These are phyloP conservation scores for Candida wancherniae DNA, from an alignment of 805 yeast genomes.

Conservation along the genomic window DNA sequence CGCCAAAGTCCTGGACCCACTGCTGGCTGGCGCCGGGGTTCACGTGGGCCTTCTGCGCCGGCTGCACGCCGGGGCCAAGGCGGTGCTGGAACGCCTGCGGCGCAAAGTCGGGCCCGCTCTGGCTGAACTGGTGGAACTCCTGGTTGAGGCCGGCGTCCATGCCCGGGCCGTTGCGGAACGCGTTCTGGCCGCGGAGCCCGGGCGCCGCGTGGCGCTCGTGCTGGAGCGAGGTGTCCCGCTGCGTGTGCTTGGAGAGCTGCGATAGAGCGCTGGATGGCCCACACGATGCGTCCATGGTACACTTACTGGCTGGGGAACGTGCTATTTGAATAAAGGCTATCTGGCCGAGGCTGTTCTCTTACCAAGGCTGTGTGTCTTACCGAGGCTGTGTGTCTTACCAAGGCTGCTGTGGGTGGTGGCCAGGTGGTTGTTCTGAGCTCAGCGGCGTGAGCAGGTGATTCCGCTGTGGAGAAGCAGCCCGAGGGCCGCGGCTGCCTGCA, in stretches of 20 bases:
- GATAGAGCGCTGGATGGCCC: conserved; percentile 43
- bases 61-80: conserved; percentile 1
- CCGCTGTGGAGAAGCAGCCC: too few species aligned
- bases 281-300: conserved; percentile 42
- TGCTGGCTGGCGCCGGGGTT: conserved; percentile 2
- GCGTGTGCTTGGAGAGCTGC: conserved; percentile 38
- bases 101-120: conserved; percentile 7
- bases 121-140: conserved; percentile 35
- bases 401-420: too few species aligned
- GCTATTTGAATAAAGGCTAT: too few species aligned
- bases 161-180: conserved; percentile 17
- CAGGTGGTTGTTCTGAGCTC: too few species aligned
- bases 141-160: conserved; percentile 33
- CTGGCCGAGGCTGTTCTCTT: too few species aligned
- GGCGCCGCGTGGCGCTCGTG: conserved; percentile 21
- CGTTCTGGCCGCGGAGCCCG: conserved; percentile 5
- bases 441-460: background rate
- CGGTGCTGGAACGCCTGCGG: conserved; percentile 6
- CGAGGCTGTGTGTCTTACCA: too few species aligned
- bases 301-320: too few species aligned
- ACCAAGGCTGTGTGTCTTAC: too few species aligned
- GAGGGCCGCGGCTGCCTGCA: conserved; percentile 1
- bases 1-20: conserved; percentile 15
- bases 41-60: background rate
- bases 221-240: conserved; percentile 37